Evolutionary conservation across 2,329 filamentous ascomycete genomes (phyloP).

Genomic region (Claviceps sp.): DNA sequence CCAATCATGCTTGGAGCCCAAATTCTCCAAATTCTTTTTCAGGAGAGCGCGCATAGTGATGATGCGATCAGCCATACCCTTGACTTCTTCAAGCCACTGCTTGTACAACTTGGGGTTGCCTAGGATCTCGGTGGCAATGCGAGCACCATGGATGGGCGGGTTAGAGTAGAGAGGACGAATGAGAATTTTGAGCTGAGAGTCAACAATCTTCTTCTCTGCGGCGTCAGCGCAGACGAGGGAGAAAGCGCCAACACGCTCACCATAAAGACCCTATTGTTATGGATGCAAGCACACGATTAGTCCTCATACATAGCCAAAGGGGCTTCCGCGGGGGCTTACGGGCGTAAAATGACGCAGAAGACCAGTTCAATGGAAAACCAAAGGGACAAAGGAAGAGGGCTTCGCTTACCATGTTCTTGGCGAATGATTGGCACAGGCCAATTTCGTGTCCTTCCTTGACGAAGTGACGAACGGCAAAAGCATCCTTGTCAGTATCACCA

Average conservation of each 20-base stretch:
- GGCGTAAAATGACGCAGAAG: not conserved
- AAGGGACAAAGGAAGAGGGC: not conserved
- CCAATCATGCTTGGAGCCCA: constrained; percentile 96
- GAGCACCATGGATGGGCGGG: constrained; percentile 90
- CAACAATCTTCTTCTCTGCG: constrained; percentile 89
- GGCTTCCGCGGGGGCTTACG: not conserved
- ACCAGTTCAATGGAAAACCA: not conserved
- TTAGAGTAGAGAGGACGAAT: constrained; percentile 97
- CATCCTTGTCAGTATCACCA: constrained; percentile 82
- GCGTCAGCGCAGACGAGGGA: constrained; percentile 73
- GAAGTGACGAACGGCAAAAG: constrained; percentile 87
- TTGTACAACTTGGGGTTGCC: constrained; percentile 73
- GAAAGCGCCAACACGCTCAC: constrained; percentile 95
- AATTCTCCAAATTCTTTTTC: constrained; percentile 86
- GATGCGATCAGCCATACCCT: constrained; percentile 98
- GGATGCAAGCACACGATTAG: not conserved
- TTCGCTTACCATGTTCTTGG: constrained; percentile 85
- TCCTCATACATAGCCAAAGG: not conserved
- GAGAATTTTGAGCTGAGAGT: constrained; percentile 96
- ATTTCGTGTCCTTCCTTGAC: constrained; percentile 83
- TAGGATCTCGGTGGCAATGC: constrained; percentile 84
- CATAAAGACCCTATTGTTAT: constrained; percentile 66
- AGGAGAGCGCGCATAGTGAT: constrained; percentile 94
- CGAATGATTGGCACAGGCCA: constrained; percentile 83
- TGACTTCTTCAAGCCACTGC: constrained; percentile 94